Percentiles rank a stretch among this genome's conserved stretches.
phyloP scores from a whole-genome alignment of 2,329 filamentous ascomycete species.

The Stagonosporopsis rhizophila region DNA sequence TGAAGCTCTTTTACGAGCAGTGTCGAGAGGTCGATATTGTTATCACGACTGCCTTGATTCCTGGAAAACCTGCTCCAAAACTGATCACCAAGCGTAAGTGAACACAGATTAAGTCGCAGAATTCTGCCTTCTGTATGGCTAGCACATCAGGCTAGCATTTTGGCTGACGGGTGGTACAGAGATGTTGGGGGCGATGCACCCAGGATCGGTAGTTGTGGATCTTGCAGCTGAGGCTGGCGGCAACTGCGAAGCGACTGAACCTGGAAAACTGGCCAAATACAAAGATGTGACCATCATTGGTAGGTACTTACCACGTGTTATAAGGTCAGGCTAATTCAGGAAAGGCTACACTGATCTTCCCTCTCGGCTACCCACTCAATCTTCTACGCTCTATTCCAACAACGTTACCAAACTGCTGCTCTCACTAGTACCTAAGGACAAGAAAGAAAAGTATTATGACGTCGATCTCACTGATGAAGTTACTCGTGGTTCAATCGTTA shows the following conservation, averaged over 20 bases:
- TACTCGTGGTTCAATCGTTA: conserved; percentile 83
- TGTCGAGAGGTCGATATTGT: conserved; percentile 89
- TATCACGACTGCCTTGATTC: conserved; percentile 90
- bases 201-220: conserved; percentile 87
- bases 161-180: background rate
- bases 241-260: conserved; percentile 82
- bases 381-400: conserved; percentile 89
- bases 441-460: conserved; percentile 79
- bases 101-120: background rate
- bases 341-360: conserved; percentile 82
- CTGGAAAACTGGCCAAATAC: conserved; percentile 73
- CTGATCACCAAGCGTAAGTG: conserved; percentile 71
- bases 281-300: conserved; percentile 86
- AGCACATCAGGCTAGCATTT: too few species aligned
- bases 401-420: conserved; percentile 90
- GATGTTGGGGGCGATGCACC: conserved; percentile 86
- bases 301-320: conserved; percentile 46
- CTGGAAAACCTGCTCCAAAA: conserved; percentile 81
- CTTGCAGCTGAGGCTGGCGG: conserved; percentile 86
- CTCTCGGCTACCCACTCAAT: conserved; percentile 84
- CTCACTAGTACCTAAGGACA: conserved; percentile 79
- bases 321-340: background rate
- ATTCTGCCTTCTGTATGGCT: too few species aligned
- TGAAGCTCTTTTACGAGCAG: conserved; percentile 90
- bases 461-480: conserved; percentile 85